These are phyloP conservation scores for Catharanthus roseus DNA, from an alignment of 257 asterid species.

Conservation along the genomic window DNA sequence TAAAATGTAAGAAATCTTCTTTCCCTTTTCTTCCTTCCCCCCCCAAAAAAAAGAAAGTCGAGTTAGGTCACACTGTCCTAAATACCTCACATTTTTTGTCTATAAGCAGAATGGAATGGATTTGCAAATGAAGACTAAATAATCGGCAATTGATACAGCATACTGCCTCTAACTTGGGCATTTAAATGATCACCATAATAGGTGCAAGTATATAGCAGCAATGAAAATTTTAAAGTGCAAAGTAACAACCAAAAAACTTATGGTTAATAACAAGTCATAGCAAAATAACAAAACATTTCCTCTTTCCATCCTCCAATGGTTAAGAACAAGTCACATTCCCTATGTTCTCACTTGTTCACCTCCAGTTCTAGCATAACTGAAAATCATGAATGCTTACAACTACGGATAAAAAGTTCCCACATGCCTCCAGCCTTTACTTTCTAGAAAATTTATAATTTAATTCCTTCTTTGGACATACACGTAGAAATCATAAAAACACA, in stretches of 20 bases:
- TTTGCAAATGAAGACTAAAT: neutral
- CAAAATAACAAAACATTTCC: neutral
- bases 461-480: neutral
- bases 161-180: neutral
- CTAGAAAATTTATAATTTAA: neutral
- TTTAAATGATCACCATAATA: neutral
- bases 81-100: neutral
- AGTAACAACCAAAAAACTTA: neutral
- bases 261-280: neutral
- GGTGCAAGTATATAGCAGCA: neutral
- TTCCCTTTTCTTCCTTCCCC: neutral
- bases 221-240: neutral
- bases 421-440: neutral
- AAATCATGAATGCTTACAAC: neutral
- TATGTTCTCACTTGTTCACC: neutral
- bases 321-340: neutral
- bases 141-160: neutral
- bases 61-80: neutral
- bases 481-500: neutral
- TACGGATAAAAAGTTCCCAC: neutral
- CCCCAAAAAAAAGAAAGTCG: neutral
- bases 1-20: neutral
- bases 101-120: neutral
- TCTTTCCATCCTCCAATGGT: neutral
- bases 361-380: neutral